Conservation (phyloP, 2,329 filamentous ascomycete species). For the Fusarium decemcellulare region DNA sequence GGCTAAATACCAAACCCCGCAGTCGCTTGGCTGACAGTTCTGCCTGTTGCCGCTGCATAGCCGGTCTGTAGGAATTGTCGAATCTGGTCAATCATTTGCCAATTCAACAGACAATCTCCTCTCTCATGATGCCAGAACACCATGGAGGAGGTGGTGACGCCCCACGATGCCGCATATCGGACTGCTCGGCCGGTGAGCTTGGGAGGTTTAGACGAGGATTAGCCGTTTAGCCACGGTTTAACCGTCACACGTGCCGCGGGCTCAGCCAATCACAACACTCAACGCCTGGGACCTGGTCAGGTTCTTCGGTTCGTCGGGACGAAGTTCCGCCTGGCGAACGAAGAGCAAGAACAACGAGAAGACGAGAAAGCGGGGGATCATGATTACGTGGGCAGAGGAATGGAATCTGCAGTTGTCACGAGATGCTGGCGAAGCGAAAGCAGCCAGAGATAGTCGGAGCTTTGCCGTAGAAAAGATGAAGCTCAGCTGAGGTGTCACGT, state of each 20-base stretch:
- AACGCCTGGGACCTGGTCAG: not conserved
- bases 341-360: slow-evolving; percentile 1
- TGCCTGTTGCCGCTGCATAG: slow-evolving; percentile 34
- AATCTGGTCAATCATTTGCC: slow-evolving; percentile 30
- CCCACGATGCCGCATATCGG: slow-evolving; percentile 38
- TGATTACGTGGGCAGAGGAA: slow-evolving; percentile 2
- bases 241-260: not conserved
- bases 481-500: not conserved
- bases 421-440: not conserved
- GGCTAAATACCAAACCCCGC: slow-evolving; percentile 40
- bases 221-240: slow-evolving; percentile 1
- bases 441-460: not conserved
- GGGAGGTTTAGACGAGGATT: slow-evolving; percentile 11
- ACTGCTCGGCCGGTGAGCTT: slow-evolving; percentile 16
- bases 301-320: slow-evolving; percentile 38
- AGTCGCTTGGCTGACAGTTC: slow-evolving; percentile 23
- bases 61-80: slow-evolving; percentile 4
- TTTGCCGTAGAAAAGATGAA: not conserved
- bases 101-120: slow-evolving; percentile 19
- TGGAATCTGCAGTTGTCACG: not conserved
- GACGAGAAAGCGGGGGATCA: slow-evolving; percentile 9
- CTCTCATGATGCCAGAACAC: slow-evolving; percentile 42
- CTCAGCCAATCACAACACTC: slow-evolving; percentile 17
- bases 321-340: slow-evolving; percentile 30
- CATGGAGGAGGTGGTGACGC: slow-evolving; percentile 35